These are phyloP conservation scores for Cenchrus fungigraminus DNA, from an alignment of 176 grass and related monocot genomes.

Conservation along the genomic window DNA sequence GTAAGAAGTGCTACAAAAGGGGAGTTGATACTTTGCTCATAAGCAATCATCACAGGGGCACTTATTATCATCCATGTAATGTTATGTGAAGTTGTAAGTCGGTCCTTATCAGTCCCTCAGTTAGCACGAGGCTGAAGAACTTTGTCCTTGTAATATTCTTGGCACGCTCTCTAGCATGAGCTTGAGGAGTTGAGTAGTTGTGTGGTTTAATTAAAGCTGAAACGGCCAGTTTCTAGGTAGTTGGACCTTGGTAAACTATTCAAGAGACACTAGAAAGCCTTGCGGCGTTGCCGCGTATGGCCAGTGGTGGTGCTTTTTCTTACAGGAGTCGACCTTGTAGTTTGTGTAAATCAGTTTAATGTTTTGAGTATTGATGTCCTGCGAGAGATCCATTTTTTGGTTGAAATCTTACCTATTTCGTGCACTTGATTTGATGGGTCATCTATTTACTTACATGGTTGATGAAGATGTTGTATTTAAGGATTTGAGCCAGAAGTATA, in stretches of 20 bases:
- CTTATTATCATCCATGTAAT: constrained; percentile 32
- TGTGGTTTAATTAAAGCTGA: constrained; percentile 26
- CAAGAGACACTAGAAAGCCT: no score
- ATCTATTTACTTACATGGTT: no score
- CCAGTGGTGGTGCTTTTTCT: no score
- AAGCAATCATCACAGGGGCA: neutral
- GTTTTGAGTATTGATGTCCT: no score
- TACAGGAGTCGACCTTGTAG: no score
- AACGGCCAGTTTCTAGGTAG: constrained; percentile 35
- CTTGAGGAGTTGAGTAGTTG: constrained; percentile 7
- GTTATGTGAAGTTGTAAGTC: constrained; percentile 6
- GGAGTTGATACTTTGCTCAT: constrained; percentile 30
- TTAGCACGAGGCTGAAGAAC: constrained; percentile 42
- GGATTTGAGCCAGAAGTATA: no score
- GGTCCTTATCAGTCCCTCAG: constrained; percentile 3
- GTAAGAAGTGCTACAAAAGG: constrained; percentile 13
- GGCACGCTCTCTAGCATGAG: constrained; percentile 10
- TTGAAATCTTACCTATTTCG: no score
- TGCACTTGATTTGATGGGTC: no score
- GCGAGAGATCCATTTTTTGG: no score
- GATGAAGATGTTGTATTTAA: no score
- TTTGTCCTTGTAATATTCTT: constrained; percentile 34
- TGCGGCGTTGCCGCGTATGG: no score
- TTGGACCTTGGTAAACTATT: constrained; percentile 4
- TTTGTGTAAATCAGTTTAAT: no score